Evolutionary conservation across 345 rosid genomes (phyloP).

Genomic region (Syzygium aqueum): DNA sequence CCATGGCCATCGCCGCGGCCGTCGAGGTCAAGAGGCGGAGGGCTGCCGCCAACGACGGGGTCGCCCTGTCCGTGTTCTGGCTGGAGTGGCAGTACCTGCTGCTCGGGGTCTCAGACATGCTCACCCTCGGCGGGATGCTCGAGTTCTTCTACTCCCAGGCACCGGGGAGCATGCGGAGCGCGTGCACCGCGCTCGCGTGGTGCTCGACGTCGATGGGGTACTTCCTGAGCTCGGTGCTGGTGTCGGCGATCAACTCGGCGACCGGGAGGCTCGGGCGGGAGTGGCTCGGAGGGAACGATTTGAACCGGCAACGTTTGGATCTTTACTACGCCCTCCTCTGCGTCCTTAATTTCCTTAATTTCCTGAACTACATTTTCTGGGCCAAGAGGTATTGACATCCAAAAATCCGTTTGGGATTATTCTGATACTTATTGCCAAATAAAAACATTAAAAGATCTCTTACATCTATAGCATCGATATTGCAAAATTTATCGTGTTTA

Average conservation of each 20-base stretch:
- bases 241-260: constrained; percentile 16
- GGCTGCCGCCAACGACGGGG: constrained; percentile 1
- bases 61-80: constrained; percentile 42
- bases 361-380: constrained; percentile 27
- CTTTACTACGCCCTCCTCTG: constrained; percentile 32
- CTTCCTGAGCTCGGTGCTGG: constrained; percentile 44
- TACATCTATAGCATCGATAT: background rate
- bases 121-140: constrained; percentile 55
- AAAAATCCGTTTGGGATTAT: background rate
- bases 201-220: constrained; percentile 44
- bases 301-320: constrained; percentile 32
- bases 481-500: background rate
- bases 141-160: constrained; percentile 58
- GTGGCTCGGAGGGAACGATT: constrained; percentile 40
- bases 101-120: constrained; percentile 43
- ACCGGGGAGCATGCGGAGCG: constrained; percentile 34
- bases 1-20: constrained; percentile 44
- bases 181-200: constrained; percentile 47
- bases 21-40: constrained; percentile 33
- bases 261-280: constrained; percentile 17
- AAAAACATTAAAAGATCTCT: background rate
- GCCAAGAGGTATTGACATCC: constrained; percentile 11
- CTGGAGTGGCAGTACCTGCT: constrained; percentile 36
- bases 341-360: constrained; percentile 36
- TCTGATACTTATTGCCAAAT: background rate